phyloP scores from a whole-genome alignment of 805 yeast genomes.

The Candida arabinofermentans region DNA sequence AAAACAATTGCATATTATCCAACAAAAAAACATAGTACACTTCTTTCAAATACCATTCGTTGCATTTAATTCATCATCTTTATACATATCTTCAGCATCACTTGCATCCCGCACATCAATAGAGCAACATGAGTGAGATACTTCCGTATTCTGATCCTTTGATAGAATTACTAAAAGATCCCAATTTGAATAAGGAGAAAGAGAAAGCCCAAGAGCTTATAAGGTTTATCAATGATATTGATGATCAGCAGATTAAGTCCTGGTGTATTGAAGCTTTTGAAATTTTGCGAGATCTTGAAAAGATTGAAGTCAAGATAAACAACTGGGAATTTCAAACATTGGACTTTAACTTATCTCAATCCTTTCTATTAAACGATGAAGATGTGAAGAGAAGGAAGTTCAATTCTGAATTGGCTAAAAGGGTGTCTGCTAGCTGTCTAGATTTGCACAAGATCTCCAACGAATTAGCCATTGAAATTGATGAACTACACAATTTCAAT shows the following conservation, averaged over 20 bases:
- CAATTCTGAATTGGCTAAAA: slow-evolving; percentile 50
- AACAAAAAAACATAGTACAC: too few relatives aligned
- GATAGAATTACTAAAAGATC: slow-evolving; percentile 43
- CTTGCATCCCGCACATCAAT: neutral
- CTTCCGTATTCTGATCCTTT: slow-evolving; percentile 44
- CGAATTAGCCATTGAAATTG: slow-evolving; percentile 42
- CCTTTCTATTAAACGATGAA: slow-evolving; percentile 16
- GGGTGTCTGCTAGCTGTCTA: slow-evolving; percentile 48
- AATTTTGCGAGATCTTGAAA: slow-evolving; percentile 47
- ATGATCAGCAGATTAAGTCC: slow-evolving; percentile 41
- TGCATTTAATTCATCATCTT: too few relatives aligned
- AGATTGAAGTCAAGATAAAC: slow-evolving; percentile 40
- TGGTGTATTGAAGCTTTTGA: slow-evolving; percentile 46
- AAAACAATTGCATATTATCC: too few relatives aligned
- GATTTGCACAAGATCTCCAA: slow-evolving; percentile 41
- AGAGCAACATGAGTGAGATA: slow-evolving; percentile 20
- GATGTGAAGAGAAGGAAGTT: slow-evolving; percentile 35
- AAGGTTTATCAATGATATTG: slow-evolving; percentile 39
- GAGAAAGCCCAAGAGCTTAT: slow-evolving; percentile 39
- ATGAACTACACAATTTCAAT: slow-evolving; percentile 41
- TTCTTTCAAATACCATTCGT: too few relatives aligned
- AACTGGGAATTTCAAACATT: slow-evolving; percentile 55
- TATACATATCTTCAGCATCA: neutral
- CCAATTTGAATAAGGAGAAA: slow-evolving; percentile 38
- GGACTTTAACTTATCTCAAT: slow-evolving; percentile 40